A percentile compares a stretch with the other conserved stretches of the same genome.
These are phyloP conservation scores for Tylopilus felleus DNA, from an alignment of 768 basidiomycete genomes.

Conservation along the genomic window DNA sequence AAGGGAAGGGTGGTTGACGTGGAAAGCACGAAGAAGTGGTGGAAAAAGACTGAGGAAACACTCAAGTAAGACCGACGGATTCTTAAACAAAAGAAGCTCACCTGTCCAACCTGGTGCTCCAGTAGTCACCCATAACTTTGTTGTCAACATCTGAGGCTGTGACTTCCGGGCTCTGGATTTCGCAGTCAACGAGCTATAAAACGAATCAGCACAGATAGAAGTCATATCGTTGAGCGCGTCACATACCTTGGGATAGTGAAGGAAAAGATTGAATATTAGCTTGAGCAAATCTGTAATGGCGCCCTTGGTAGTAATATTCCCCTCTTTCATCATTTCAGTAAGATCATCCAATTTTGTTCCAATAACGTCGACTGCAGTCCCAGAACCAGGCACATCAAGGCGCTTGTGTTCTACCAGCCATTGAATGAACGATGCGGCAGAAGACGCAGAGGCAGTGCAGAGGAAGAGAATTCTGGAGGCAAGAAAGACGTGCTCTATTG, in stretches of 20 bases:
- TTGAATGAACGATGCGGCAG: slow-evolving; percentile 46
- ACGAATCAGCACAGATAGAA: not conserved
- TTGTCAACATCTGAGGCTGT: slow-evolving; percentile 14
- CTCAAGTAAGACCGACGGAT: not conserved
- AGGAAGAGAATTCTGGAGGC: slow-evolving; percentile 76
- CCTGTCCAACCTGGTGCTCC: slow-evolving; percentile 73
- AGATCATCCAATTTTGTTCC: slow-evolving; percentile 58
- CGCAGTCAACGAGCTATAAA: slow-evolving; percentile 38
- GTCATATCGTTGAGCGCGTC: not conserved
- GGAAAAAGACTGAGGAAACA: slow-evolving; percentile 51
- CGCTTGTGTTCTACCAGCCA: slow-evolving; percentile 65
- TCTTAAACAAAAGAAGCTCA: slow-evolving; percentile 32
- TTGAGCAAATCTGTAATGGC: slow-evolving; percentile 85
- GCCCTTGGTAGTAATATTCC: slow-evolving; percentile 46
- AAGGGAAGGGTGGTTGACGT: slow-evolving; percentile 56
- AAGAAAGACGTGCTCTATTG: slow-evolving; percentile 67
- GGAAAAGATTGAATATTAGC: slow-evolving; percentile 74
- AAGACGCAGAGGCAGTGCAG: slow-evolving; percentile 51
- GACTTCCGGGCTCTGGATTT: slow-evolving; percentile 37
- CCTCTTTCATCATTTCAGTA: slow-evolving; percentile 43
- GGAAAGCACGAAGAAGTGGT: slow-evolving; percentile 68
- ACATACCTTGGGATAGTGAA: slow-evolving; percentile 75
- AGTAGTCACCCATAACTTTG: slow-evolving; percentile 68
- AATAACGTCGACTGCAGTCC: slow-evolving; percentile 62
- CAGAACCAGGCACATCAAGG: slow-evolving; percentile 36